Percentiles rank a stretch among this genome's conserved stretches.
phyloP scores from a whole-genome alignment of 2,329 filamentous ascomycete genomes.

The Clonostachys rosea region DNA sequence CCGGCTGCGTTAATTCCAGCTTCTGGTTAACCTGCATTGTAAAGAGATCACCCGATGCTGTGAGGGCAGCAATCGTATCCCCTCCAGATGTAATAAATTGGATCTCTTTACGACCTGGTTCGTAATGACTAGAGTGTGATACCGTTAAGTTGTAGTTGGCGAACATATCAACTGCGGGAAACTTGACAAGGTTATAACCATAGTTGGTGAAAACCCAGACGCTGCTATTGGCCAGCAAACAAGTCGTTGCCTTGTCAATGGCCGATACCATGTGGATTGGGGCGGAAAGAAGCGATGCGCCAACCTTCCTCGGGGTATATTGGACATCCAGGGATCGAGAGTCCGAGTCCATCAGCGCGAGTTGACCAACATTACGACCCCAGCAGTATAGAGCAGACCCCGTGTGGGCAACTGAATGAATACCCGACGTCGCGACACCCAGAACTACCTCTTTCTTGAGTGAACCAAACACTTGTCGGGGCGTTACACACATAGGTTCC shows the following conservation, averaged over 20 bases:
- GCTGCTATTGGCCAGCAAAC: slow-evolving; percentile 79
- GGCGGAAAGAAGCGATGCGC: slow-evolving; percentile 66
- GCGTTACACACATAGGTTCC: slow-evolving; percentile 74
- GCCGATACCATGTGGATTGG: slow-evolving; percentile 77
- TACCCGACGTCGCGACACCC: slow-evolving; percentile 81
- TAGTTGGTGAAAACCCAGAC: slow-evolving; percentile 96
- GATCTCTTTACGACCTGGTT: slow-evolving; percentile 64
- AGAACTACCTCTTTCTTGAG: slow-evolving; percentile 80
- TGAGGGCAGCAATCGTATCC: slow-evolving; percentile 87
- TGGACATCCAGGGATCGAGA: slow-evolving; percentile 88
- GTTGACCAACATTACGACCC: slow-evolving; percentile 90
- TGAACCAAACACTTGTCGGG: slow-evolving; percentile 85
- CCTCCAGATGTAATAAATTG: slow-evolving; percentile 77
- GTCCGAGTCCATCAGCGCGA: slow-evolving; percentile 92
- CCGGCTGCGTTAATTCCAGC: slow-evolving; percentile 52
- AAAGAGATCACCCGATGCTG: slow-evolving; percentile 80
- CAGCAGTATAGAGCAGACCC: slow-evolving; percentile 81
- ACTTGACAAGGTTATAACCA: slow-evolving; percentile 86
- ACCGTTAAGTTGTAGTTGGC: slow-evolving; percentile 63
- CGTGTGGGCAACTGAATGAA: slow-evolving; percentile 90
- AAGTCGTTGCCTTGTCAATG: slow-evolving; percentile 84
- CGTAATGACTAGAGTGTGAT: slow-evolving; percentile 44
- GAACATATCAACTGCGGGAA: slow-evolving; percentile 69
- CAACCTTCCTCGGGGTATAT: slow-evolving; percentile 76
- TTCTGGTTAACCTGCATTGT: slow-evolving; percentile 73